These are phyloP conservation scores for Colletotrichum caudatum DNA, from an alignment of 2,329 filamentous ascomycete species.

Conservation along the genomic window DNA sequence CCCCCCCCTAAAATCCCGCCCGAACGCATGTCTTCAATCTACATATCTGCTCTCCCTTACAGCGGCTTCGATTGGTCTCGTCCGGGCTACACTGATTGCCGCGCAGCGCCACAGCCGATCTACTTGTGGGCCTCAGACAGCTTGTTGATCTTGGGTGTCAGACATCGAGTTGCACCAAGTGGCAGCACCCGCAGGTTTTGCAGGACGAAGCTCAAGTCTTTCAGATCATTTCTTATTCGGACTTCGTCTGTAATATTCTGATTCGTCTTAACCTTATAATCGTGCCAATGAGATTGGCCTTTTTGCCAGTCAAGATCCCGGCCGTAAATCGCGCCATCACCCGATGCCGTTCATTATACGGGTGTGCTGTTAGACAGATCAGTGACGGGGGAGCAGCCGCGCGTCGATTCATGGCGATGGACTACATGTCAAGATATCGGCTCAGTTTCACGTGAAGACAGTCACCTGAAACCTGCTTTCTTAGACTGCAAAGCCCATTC, in stretches of 20 bases:
- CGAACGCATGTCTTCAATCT: not conserved
- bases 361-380: not conserved
- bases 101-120: not conserved
- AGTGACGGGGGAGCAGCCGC: not conserved
- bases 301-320: not conserved
- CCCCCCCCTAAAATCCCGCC: conserved; percentile 1
- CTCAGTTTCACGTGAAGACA: not conserved
- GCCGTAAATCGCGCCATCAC: not conserved
- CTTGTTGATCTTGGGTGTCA: not conserved
- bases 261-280: not conserved
- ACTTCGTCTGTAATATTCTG: not conserved
- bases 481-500: not conserved
- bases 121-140: not conserved
- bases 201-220: not conserved
- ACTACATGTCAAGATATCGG: not conserved
- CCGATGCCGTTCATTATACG: not conserved
- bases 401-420: not conserved
- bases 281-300: not conserved
- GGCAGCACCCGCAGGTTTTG: not conserved
- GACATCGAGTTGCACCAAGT: not conserved
- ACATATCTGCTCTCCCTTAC: not conserved
- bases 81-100: not conserved
- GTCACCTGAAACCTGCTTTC: not conserved
- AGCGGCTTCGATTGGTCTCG: not conserved
- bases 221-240: not conserved